A percentile compares a stretch with the other conserved stretches of the same genome.
Conservation (phyloP, 495 filamentous ascomycete genomes). For the Cudoniella acicularis region DNA sequence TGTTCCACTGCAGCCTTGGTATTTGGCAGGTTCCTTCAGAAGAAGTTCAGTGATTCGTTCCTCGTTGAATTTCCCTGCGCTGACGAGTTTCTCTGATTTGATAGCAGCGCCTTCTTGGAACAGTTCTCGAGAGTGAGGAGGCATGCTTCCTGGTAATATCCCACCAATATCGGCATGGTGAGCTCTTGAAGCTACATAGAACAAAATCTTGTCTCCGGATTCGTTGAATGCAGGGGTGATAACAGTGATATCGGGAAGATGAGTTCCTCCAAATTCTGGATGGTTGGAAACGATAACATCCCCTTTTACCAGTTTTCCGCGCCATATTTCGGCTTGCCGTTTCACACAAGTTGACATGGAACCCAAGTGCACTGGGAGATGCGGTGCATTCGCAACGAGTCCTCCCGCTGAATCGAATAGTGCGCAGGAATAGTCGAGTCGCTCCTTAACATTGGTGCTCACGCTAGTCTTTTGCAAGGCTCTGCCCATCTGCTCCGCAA, state of each 20-base stretch:
- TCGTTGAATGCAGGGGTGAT: conserved; percentile 83
- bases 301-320: conserved; percentile 79
- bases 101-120: conserved; percentile 95
- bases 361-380: conserved; percentile 90
- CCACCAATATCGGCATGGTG: conserved; percentile 98
- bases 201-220: conserved; percentile 80
- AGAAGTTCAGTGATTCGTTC: conserved; percentile 79
- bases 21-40: conserved; percentile 76
- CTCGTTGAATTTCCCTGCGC: conserved; percentile 85
- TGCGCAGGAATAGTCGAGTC: conserved; percentile 94
- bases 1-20: conserved; percentile 85
- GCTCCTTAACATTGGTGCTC: conserved; percentile 96
- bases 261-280: conserved; percentile 81
- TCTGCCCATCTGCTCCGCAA: conserved; percentile 96
- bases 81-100: conserved; percentile 91
- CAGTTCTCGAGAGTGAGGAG: conserved; percentile 86
- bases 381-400: conserved; percentile 90
- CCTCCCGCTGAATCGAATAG: conserved; percentile 90
- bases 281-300: conserved; percentile 97
- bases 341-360: conserved; percentile 93
- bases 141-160: conserved; percentile 95
- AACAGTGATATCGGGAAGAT: conserved; percentile 89
- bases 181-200: conserved; percentile 93
- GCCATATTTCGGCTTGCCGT: conserved; percentile 91
- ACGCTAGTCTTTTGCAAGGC: conserved; percentile 96